These are phyloP conservation scores for Sordariomycetes sp. DNA, from an alignment of 2,329 filamentous ascomycete genomes.

Conservation along the genomic window DNA sequence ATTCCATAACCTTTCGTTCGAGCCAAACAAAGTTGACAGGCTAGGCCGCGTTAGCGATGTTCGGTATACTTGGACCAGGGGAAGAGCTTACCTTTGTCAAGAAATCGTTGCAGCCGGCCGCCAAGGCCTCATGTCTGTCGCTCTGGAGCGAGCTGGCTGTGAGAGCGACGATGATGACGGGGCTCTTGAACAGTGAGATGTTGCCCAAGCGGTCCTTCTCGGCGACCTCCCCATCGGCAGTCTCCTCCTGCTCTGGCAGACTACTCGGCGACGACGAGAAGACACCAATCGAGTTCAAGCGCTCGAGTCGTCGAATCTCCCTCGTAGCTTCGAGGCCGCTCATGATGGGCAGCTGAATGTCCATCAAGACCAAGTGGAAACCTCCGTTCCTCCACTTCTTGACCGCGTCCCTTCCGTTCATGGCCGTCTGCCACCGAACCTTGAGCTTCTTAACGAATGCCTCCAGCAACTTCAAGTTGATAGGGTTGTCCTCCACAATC, in stretches of 20 bases:
- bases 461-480: conserved; percentile 88
- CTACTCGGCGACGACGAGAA: conserved; percentile 60
- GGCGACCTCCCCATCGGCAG: conserved; percentile 29
- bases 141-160: conserved; percentile 92
- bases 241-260: conserved; percentile 35
- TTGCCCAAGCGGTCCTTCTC: conserved; percentile 63
- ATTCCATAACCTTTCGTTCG: conserved; percentile 95
- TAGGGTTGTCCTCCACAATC: conserved; percentile 97
- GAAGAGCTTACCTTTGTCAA: conserved; percentile 70
- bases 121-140: conserved; percentile 88
- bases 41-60: conserved; percentile 33
- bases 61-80: background rate
- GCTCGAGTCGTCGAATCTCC: conserved; percentile 83
- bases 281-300: conserved; percentile 85
- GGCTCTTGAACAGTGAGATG: conserved; percentile 76
- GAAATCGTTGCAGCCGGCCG: conserved; percentile 96
- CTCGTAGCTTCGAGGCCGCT: conserved; percentile 89
- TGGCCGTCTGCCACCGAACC: conserved; percentile 93
- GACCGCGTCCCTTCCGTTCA: conserved; percentile 89
- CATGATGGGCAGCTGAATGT: conserved; percentile 96
- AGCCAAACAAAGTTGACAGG: conserved; percentile 97
- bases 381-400: conserved; percentile 87
- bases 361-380: conserved; percentile 95
- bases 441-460: conserved; percentile 94
- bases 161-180: conserved; percentile 94